Conservation (phyloP, 306 rosid species). For the Sicyos baderoa region DNA sequence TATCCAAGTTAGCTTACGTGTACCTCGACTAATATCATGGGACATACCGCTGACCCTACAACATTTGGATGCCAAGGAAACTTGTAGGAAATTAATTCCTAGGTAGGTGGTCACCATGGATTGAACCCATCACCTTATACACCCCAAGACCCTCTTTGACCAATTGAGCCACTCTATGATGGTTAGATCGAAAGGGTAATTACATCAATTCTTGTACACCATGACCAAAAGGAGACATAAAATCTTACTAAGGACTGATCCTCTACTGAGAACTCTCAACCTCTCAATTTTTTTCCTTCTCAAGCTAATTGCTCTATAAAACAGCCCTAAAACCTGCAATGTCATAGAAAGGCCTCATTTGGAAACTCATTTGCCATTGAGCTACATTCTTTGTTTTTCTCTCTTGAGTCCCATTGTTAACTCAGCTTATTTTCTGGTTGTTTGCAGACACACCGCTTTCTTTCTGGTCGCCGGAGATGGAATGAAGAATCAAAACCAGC, state of each 20-base stretch:
- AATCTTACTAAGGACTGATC: not conserved
- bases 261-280: not conserved
- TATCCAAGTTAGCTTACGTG: too few species aligned
- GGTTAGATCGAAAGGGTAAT: too few species aligned
- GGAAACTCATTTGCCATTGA: not conserved
- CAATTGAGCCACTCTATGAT: too few species aligned
- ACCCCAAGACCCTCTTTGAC: too few species aligned
- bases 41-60: too few species aligned
- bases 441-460: conserved; percentile 70
- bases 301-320: not conserved
- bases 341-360: not conserved
- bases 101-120: too few species aligned
- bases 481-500: conserved; percentile 44
- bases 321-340: not conserved
- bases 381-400: not conserved
- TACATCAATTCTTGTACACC: not conserved
- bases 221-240: not conserved
- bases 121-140: too few species aligned
- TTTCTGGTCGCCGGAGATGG: conserved; percentile 81
- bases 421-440: not conserved
- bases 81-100: too few species aligned
- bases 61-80: too few species aligned
- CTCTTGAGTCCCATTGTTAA: not conserved
- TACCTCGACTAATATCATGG: too few species aligned
- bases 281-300: not conserved